Conservation (phyloP, 257 asterid species). For the Capsicum pubescens region DNA sequence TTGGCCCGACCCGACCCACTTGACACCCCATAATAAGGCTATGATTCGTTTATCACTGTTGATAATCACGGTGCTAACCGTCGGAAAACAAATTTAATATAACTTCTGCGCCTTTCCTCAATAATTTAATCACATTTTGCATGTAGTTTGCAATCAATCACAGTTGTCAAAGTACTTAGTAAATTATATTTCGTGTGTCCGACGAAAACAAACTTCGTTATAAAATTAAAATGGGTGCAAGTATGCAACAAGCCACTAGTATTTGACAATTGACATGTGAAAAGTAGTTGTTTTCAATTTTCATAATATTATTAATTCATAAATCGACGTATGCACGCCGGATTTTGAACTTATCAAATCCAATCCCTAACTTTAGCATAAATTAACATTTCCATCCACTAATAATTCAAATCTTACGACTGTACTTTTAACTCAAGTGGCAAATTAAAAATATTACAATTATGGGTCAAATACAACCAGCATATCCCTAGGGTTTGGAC, state of each 20-base stretch:
- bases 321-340: neutral
- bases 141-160: neutral
- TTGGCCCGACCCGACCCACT: too few relatives aligned
- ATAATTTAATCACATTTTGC: neutral
- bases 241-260: neutral
- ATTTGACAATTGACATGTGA: neutral
- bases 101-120: neutral
- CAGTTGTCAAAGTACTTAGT: neutral
- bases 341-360: neutral
- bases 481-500: neutral
- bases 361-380: neutral
- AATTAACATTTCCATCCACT: neutral
- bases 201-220: neutral
- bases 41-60: too few relatives aligned
- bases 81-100: too few relatives aligned
- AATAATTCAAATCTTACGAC: neutral
- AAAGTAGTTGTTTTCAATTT: constrained; percentile 4
- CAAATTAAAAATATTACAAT: neutral
- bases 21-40: too few relatives aligned
- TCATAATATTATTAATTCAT: constrained; percentile 19
- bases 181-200: neutral
- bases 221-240: neutral
- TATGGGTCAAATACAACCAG: neutral
- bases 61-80: too few relatives aligned
- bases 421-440: constrained; percentile 8